These are phyloP conservation scores for Scheffersomyces cryptocercus DNA, from an alignment of 1,139 yeast genomes.

Conservation along the genomic window DNA sequence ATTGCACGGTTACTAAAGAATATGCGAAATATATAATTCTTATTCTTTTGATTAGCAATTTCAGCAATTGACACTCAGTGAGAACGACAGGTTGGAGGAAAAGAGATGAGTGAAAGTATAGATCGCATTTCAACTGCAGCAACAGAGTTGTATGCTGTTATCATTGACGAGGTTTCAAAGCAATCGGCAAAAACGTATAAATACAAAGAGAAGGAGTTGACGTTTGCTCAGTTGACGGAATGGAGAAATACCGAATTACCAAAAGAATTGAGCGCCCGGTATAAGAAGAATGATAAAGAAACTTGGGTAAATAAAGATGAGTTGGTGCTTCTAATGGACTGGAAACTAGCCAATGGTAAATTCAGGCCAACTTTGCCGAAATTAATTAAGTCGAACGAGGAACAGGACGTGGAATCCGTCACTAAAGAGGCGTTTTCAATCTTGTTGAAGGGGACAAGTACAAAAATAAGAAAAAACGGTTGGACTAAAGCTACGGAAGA, in stretches of 20 bases:
- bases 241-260: slow-evolving; percentile 39
- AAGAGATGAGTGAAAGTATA: no score
- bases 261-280: slow-evolving; percentile 17
- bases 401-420: slow-evolving; percentile 23
- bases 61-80: no score
- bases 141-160: slow-evolving; percentile 11
- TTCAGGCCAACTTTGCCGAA: slow-evolving; percentile 48
- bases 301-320: slow-evolving; percentile 39
- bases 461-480: not conserved
- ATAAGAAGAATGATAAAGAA: slow-evolving; percentile 9
- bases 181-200: slow-evolving; percentile 15
- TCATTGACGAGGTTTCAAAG: slow-evolving; percentile 18
- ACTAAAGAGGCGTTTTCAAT: slow-evolving; percentile 31
- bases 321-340: slow-evolving; percentile 43
- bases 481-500: slow-evolving; percentile 10
- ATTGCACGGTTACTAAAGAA: no score
- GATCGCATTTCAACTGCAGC: slow-evolving; percentile 4
- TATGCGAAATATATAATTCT: no score
- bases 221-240: slow-evolving; percentile 33
- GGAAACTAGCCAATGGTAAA: slow-evolving; percentile 52
- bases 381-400: slow-evolving; percentile 37
- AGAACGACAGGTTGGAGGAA: no score
- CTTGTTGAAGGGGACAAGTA: slow-evolving; percentile 12
- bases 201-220: slow-evolving; percentile 18
- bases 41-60: no score